Conservation (phyloP, 352 stramenopile genomes). For the Globisporangium alternatum region DNA sequence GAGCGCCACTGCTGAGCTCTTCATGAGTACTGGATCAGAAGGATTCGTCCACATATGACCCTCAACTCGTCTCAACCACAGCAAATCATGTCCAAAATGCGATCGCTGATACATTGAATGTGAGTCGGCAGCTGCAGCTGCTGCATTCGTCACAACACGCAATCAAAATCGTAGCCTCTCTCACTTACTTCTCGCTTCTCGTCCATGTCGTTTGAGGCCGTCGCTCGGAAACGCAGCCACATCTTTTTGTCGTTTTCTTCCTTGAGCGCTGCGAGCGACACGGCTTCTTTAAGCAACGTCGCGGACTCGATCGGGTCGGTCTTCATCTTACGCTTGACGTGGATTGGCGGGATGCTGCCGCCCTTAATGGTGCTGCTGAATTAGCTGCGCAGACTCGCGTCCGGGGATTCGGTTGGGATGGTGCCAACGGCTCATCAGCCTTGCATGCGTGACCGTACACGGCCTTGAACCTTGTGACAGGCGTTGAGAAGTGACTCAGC, state of each 20-base stretch:
- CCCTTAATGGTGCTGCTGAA: constrained; percentile 6
- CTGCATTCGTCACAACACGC: constrained; percentile 6
- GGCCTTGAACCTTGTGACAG: constrained; percentile 62
- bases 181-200: neutral
- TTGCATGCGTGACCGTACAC: constrained; percentile 58
- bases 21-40: too few relatives aligned
- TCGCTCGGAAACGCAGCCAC: constrained; percentile 20
- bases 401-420: constrained; percentile 25
- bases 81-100: too few relatives aligned
- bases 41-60: too few relatives aligned
- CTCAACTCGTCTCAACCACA: too few relatives aligned
- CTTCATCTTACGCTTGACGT: constrained; percentile 35
- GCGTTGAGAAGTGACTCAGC: constrained; percentile 40
- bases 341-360: constrained; percentile 32
- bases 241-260: constrained; percentile 25
- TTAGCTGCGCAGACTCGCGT: constrained; percentile 1
- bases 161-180: neutral
- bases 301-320: constrained; percentile 28
- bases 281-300: constrained; percentile 22
- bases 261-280: constrained; percentile 16
- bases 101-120: too few relatives aligned
- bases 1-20: too few relatives aligned
- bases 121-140: too few relatives aligned
- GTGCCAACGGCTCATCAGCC: constrained; percentile 14
- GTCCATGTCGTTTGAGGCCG: neutral